Evolutionary conservation across 2,329 filamentous ascomycete genomes (phyloP).

Genomic region (Aspergillus fumigatiaffinis): DNA sequence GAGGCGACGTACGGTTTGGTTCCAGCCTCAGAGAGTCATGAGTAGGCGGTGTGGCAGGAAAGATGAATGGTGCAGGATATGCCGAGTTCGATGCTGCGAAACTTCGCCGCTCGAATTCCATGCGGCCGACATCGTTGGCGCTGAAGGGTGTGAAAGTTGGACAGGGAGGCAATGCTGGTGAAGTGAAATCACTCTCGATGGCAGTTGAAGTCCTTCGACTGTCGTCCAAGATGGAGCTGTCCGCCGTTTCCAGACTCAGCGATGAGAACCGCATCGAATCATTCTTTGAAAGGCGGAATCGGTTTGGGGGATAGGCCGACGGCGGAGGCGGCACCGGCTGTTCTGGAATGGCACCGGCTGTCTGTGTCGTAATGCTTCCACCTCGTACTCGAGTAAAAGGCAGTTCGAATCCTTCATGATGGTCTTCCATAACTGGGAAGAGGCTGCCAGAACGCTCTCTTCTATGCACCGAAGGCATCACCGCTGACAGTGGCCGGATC

Average conservation of each 20-base stretch:
- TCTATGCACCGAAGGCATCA: slow-evolving; percentile 27
- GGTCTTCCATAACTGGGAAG: slow-evolving; percentile 23
- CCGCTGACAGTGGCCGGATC: slow-evolving; percentile 26
- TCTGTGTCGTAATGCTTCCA: slow-evolving; percentile 32
- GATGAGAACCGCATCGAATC: slow-evolving; percentile 36
- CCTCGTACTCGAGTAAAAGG: slow-evolving; percentile 23
- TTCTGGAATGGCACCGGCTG: slow-evolving; percentile 31
- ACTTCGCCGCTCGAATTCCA: slow-evolving; percentile 26
- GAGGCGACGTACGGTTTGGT: slow-evolving; percentile 22
- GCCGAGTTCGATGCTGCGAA: slow-evolving; percentile 22
- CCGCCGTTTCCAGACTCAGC: slow-evolving; percentile 35
- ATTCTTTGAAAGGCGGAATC: slow-evolving; percentile 31
- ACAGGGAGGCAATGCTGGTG: slow-evolving; percentile 30
- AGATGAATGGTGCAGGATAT: slow-evolving; percentile 23
- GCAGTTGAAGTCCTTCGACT: slow-evolving; percentile 24
- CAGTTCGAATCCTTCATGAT: slow-evolving; percentile 20
- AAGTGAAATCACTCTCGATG: slow-evolving; percentile 25
- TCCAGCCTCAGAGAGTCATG: slow-evolving; percentile 21
- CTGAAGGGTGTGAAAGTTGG: slow-evolving; percentile 35
- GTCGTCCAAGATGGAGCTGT: slow-evolving; percentile 37
- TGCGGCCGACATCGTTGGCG: slow-evolving; percentile 34
- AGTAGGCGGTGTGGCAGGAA: slow-evolving; percentile 20
- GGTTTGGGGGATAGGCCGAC: slow-evolving; percentile 25
- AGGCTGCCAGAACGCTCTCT: slow-evolving; percentile 18
- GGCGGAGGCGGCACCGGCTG: slow-evolving; percentile 36